Base-by-base conservation (phyloP, 495 filamentous ascomycete genomes). In the Eremomyces bilateralis region DNA sequence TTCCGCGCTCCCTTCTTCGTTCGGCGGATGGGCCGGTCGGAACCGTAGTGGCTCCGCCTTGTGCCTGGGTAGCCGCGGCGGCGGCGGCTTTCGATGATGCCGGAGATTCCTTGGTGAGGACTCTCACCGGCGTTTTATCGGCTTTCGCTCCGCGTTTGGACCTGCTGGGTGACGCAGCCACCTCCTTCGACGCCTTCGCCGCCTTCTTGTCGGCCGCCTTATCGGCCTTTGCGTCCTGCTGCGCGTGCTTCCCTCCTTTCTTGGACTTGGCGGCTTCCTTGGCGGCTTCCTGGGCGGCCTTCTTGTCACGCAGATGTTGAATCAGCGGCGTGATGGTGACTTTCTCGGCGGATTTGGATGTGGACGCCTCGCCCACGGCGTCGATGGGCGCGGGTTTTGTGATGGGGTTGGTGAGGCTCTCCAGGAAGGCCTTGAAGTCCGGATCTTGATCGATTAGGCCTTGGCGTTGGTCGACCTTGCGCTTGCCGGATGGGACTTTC, bases 381-480 rank as follows among this genome's bases (percentile, higher is more conserved):
- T 76, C 73, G 2, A 66, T 57, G 4, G 57, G 33, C 0, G 50
- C 29, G 3, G 66, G 52, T 40, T 67, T 73, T 4, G 60, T 54
- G 20, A 76, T 66, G 0, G 82, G 82, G 34, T 79, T 76, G 2
- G 83, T 88, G 5, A 93, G 64, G 32, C 68, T 73, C 52, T 90
- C 79, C 4, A 97, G 67, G 47, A 95, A 97, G 15, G 67, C 67
- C 55, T 92, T 90, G 42, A 95, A 95, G 37, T 95, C 88, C 0
- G 76, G 70, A 50, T 97, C 88, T 45, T 85, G 81, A 43, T 97
- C 88, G 38, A 97, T 94, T 3, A 80, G 90, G 29, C 90, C 88
- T 50, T 91, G 80, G 2, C 85, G 73, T 38, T 67, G 67, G 61
- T 97, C 88, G 31, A 68, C 66, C 16, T 80, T 72, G 24, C 62